These are phyloP conservation scores for Actinomortierella ambigua DNA, from an alignment of 371 early-diverging fungal genomes.

Conservation along the genomic window DNA sequence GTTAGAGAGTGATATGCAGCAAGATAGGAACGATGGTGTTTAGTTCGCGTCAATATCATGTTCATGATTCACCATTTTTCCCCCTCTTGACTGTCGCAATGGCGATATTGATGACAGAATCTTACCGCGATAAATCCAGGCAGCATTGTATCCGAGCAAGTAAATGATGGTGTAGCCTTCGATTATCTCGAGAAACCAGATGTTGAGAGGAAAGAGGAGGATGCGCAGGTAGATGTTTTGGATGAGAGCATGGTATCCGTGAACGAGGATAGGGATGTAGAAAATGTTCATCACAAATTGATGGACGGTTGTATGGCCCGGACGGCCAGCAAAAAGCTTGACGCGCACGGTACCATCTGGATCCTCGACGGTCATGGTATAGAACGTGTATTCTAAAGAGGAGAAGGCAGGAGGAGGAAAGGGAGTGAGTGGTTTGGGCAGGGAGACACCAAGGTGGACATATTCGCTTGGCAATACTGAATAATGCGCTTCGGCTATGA, in stretches of 20 bases:
- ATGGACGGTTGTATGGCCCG: slow-evolving; percentile 44
- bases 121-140: slow-evolving; percentile 44
- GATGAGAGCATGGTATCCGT: slow-evolving; percentile 34
- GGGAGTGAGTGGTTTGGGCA: no score
- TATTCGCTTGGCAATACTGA: no score
- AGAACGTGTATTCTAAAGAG: slow-evolving; percentile 35
- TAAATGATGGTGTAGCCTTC: slow-evolving; percentile 46
- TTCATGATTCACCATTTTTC: no score
- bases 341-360: slow-evolving; percentile 41
- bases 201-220: slow-evolving; percentile 41
- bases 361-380: slow-evolving; percentile 42
- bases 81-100: no score
- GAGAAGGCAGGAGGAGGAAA: no score
- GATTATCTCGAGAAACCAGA: slow-evolving; percentile 44
- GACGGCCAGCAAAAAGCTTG: slow-evolving; percentile 42
- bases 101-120: no score
- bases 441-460: no score
- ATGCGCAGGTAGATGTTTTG: slow-evolving; percentile 26
- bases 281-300: slow-evolving; percentile 47
- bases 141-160: slow-evolving; percentile 43
- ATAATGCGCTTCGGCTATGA: no score
- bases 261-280: slow-evolving; percentile 42
- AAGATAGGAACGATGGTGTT: no score
- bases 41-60: no score
- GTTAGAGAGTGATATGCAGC: no score